phyloP scores from a whole-genome alignment of 768 basidiomycete species.

The Tulasnella sp. region DNA sequence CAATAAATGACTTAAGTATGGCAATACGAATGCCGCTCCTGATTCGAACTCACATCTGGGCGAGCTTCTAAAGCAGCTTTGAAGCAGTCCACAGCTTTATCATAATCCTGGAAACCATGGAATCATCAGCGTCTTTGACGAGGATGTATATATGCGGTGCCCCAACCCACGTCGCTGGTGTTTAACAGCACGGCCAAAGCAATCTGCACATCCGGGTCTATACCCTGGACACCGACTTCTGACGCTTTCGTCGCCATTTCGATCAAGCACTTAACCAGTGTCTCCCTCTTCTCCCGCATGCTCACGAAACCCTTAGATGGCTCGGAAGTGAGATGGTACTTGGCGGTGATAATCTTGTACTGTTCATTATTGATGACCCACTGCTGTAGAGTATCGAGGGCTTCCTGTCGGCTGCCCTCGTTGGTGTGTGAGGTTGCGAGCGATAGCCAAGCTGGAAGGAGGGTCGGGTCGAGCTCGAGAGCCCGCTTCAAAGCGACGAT shows the following conservation, averaged over 20 bases:
- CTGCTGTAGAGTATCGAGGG: conserved; percentile 73
- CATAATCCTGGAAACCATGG: conserved; percentile 64
- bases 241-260: conserved; percentile 63
- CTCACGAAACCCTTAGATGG: conserved; percentile 42
- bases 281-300: conserved; percentile 36
- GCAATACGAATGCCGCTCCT: too few species aligned
- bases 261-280: conserved; percentile 74
- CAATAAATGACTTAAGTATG: conserved; percentile 30
- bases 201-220: conserved; percentile 90
- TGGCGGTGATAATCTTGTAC: conserved; percentile 40
- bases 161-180: conserved; percentile 67
- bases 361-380: conserved; percentile 71
- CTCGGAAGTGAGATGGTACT: conserved; percentile 39
- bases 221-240: conserved; percentile 42
- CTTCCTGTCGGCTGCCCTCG: conserved; percentile 68
- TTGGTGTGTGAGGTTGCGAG: conserved; percentile 89
- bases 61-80: conserved; percentile 78
- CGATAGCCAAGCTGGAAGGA: conserved; percentile 82
- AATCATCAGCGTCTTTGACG: not conserved
- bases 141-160: conserved; percentile 7
- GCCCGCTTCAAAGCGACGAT: conserved; percentile 79
- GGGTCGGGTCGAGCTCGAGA: conserved; percentile 71
- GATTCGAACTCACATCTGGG: conserved; percentile 62
- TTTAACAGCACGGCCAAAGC: conserved; percentile 88
- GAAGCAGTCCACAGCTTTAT: conserved; percentile 93